These are phyloP conservation scores for Paulownia fortunei DNA, from an alignment of 257 asterid genomes.

Conservation along the genomic window DNA sequence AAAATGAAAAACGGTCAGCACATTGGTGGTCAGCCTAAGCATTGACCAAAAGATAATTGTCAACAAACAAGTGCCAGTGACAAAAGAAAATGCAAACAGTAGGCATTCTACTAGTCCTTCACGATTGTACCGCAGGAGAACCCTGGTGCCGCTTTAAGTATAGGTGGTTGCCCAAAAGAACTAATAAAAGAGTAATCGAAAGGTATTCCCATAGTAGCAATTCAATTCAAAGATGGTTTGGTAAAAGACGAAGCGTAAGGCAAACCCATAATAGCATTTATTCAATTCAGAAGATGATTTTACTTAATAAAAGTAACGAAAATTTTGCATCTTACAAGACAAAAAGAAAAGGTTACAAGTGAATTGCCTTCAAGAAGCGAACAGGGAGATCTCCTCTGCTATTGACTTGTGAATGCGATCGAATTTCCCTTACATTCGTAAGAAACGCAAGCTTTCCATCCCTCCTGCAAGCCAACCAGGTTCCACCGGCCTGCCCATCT, in stretches of 20 bases:
- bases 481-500: slow-evolving; percentile 80
- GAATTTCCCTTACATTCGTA: slow-evolving; percentile 75
- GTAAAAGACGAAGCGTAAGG: no score
- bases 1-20: neutral
- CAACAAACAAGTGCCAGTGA: neutral
- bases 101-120: neutral
- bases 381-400: slow-evolving; percentile 83
- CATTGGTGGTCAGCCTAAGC: neutral
- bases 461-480: slow-evolving; percentile 71
- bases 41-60: neutral
- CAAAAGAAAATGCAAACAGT: neutral
- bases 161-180: neutral
- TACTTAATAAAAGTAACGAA: no score
- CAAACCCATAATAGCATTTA: neutral
- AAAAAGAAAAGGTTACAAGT: neutral
- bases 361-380: slow-evolving; percentile 66
- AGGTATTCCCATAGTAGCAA: neutral
- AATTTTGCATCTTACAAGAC: neutral
- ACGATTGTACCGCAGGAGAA: neutral
- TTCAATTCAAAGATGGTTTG: neutral
- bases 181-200: neutral
- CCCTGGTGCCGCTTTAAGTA: no score
- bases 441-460: slow-evolving; percentile 72
- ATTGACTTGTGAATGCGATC: slow-evolving; percentile 31
- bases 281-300: neutral